These are phyloP conservation scores for Delitschia confertaspora DNA, from an alignment of 495 filamentous ascomycete species.

Conservation along the genomic window DNA sequence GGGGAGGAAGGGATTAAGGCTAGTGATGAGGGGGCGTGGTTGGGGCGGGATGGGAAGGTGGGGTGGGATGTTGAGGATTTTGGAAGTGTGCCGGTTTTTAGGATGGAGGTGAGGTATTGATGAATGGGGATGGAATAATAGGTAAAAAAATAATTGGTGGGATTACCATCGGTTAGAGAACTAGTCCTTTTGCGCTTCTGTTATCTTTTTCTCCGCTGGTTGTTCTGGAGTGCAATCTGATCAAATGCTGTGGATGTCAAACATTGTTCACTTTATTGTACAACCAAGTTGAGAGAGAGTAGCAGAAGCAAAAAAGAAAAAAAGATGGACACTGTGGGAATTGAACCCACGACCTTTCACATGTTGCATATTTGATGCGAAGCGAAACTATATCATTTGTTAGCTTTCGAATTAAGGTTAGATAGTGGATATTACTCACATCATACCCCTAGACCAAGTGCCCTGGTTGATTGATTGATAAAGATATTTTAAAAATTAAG, in stretches of 20 bases:
- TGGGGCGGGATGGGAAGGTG: slow-evolving; percentile 73
- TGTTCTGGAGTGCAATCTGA: no score
- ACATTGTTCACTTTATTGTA: no score
- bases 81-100: slow-evolving; percentile 63
- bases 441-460: slow-evolving; percentile 28
- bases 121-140: no score
- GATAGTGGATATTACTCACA: background rate
- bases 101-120: slow-evolving; percentile 38
- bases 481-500: no score
- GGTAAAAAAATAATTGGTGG: no score
- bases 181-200: no score
- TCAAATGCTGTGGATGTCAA: no score
- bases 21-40: slow-evolving; percentile 71
- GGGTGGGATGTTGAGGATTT: slow-evolving; percentile 64
- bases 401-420: background rate
- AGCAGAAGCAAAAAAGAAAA: no score
- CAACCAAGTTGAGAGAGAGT: no score
- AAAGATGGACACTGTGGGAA: slow-evolving; percentile 25
- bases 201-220: no score
- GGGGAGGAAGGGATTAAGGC: slow-evolving; percentile 59
- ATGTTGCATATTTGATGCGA: slow-evolving; percentile 14
- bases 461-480: no score
- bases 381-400: slow-evolving; percentile 8
- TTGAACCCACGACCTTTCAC: slow-evolving; percentile 30
- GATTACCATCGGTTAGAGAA: no score